phyloP scores from a whole-genome alignment of 2,329 filamentous ascomycete genomes.

The Colletotrichum salicis region DNA sequence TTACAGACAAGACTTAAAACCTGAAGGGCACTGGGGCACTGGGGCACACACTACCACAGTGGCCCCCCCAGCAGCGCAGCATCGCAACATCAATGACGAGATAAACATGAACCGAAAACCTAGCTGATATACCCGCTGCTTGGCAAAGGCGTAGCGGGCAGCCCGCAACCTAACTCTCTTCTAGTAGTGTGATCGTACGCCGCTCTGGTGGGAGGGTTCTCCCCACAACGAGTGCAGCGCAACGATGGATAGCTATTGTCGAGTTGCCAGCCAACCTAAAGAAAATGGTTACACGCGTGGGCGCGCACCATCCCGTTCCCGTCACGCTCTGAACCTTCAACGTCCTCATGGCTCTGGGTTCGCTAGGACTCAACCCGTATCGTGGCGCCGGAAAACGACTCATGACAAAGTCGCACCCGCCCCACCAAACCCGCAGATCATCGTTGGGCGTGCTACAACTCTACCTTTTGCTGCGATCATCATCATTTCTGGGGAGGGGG shows the following conservation, averaged over 20 bases:
- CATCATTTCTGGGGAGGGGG: no score
- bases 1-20: neutral
- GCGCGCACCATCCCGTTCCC: slow-evolving; percentile 5
- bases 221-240: neutral
- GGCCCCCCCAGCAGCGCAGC: neutral
- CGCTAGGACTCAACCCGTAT: no score
- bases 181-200: no score
- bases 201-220: neutral
- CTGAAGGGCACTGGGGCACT: neutral
- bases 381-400: neutral
- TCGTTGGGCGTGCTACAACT: neutral
- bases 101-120: neutral
- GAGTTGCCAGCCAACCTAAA: neutral
- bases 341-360: neutral
- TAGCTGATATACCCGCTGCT: neutral
- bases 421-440: neutral
- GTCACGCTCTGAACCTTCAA: neutral
- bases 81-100: neutral
- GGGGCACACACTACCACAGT: neutral
- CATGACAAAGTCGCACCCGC: neutral
- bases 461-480: neutral
- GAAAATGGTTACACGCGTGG: neutral
- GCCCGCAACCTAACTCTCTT: neutral
- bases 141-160: neutral
- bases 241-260: no score